Evolutionary conservation across 805 yeast genomes (phyloP).

Genomic region (Schwanniomyces polymorphus): DNA sequence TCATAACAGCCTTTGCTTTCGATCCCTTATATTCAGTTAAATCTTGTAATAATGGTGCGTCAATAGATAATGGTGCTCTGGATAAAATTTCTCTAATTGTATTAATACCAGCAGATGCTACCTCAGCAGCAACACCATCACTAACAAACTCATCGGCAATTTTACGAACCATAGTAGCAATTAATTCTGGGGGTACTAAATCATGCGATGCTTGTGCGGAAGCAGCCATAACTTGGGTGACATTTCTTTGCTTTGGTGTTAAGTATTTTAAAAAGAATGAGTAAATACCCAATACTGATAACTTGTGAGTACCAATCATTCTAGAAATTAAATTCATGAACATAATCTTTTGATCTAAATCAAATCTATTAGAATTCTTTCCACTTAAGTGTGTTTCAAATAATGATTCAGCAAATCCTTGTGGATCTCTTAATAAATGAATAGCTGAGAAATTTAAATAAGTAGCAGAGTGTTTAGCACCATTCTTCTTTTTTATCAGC

Average conservation of each 20-base stretch:
- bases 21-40: constrained; percentile 88
- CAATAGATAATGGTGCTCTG: constrained; percentile 94
- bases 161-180: constrained; percentile 78
- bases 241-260: constrained; percentile 92
- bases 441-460: constrained; percentile 92
- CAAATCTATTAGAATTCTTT: constrained; percentile 67
- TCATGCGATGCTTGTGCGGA: constrained; percentile 97
- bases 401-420: constrained; percentile 89
- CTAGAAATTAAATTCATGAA: constrained; percentile 87
- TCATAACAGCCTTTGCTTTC: constrained; percentile 88
- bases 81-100: constrained; percentile 90
- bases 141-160: constrained; percentile 97
- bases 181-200: constrained; percentile 92
- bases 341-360: constrained; percentile 84
- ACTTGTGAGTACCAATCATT: constrained; percentile 90
- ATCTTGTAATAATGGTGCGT: constrained; percentile 83
- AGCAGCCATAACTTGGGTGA: constrained; percentile 95
- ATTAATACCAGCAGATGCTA: constrained; percentile 96
- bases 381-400: constrained; percentile 71
- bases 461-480: constrained; percentile 55
- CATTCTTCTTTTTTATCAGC: constrained; percentile 60
- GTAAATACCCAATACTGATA: constrained; percentile 86
- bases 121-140: constrained; percentile 98
- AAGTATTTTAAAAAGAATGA: constrained; percentile 85
- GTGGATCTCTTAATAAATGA: constrained; percentile 93